Conservation (phyloP, 345 rosid species). For the Salix viminalis region DNA sequence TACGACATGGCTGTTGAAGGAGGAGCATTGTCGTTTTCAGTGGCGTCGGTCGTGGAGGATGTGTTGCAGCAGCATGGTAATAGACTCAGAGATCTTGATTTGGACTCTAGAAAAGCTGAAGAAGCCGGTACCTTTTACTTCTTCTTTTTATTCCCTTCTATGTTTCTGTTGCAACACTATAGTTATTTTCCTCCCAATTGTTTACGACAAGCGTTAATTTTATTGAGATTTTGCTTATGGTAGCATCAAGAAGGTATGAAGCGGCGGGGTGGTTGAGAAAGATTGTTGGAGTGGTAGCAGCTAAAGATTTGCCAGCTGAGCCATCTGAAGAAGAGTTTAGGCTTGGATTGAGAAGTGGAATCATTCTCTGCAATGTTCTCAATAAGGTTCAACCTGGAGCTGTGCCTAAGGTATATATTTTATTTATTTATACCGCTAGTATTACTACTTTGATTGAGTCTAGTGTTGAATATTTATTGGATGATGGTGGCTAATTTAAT, state of each 20-base stretch:
- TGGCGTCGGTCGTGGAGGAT: slow-evolving; percentile 62
- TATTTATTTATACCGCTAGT: not conserved
- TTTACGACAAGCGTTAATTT: not conserved
- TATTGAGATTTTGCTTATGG: slow-evolving; percentile 12
- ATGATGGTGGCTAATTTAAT: not conserved
- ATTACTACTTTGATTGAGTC: not conserved
- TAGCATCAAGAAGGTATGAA: slow-evolving; percentile 67
- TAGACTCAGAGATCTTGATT: slow-evolving; percentile 48
- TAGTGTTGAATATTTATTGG: not conserved
- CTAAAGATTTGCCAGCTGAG: slow-evolving; percentile 79
- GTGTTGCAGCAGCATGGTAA: slow-evolving; percentile 65
- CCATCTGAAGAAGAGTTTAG: slow-evolving; percentile 81
- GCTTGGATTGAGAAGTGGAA: slow-evolving; percentile 83
- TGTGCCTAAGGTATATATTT: slow-evolving; percentile 55
- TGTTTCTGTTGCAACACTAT: not conserved
- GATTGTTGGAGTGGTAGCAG: slow-evolving; percentile 71
- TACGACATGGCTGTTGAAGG: slow-evolving; percentile 39
- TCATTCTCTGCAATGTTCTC: slow-evolving; percentile 72
- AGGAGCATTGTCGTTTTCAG: slow-evolving; percentile 43
- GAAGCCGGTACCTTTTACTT: slow-evolving; percentile 49
- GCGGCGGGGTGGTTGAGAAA: slow-evolving; percentile 84
- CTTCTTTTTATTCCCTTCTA: not conserved
- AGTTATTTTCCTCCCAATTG: not conserved
- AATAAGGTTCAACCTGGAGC: slow-evolving; percentile 78
- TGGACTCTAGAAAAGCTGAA: slow-evolving; percentile 60